These are phyloP conservation scores for Amanita rubescens DNA, from an alignment of 768 basidiomycete species.

Conservation along the genomic window DNA sequence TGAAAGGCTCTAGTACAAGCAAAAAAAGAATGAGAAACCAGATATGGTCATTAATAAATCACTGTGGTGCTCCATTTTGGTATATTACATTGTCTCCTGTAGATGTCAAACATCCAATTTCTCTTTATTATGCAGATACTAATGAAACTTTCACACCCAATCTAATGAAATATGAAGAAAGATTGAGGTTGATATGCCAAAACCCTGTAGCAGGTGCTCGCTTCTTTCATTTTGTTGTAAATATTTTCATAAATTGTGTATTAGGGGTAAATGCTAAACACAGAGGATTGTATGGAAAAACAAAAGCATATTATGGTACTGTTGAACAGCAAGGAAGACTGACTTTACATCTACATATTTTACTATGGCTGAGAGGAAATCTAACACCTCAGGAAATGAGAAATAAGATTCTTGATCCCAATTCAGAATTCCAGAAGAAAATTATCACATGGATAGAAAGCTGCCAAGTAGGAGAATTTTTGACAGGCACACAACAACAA, in stretches of 20 bases:
- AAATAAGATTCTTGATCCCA: conserved; percentile 5
- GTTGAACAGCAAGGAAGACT: conserved; percentile 25
- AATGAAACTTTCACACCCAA: conserved; percentile 15
- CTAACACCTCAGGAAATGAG: conserved; percentile 9
- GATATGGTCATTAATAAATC: conserved; percentile 1
- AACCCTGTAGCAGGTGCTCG: too few species aligned
- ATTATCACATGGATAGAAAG: not conserved
- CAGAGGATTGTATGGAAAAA: conserved; percentile 22
- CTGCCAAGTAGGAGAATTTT: not conserved
- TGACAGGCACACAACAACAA: not conserved
- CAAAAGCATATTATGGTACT: conserved; percentile 23
- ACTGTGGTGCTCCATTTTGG: conserved; percentile 24
- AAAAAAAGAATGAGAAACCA: not conserved
- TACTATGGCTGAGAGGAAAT: conserved; percentile 18
- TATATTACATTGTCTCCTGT: conserved; percentile 27
- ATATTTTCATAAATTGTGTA: not conserved
- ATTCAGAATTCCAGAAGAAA: conserved; percentile 4
- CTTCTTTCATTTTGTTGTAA: not conserved
- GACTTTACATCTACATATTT: conserved; percentile 22
- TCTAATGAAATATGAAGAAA: conserved; percentile 9
- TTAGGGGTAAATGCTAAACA: conserved; percentile 6
- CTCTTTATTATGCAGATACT: conserved; percentile 25
- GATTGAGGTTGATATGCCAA: too few species aligned
- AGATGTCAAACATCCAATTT: conserved; percentile 24
- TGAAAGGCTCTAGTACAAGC: too few species aligned